Evolutionary conservation across 2,329 filamentous ascomycete genomes (phyloP).

Genomic region (Phialophora chinensis): DNA sequence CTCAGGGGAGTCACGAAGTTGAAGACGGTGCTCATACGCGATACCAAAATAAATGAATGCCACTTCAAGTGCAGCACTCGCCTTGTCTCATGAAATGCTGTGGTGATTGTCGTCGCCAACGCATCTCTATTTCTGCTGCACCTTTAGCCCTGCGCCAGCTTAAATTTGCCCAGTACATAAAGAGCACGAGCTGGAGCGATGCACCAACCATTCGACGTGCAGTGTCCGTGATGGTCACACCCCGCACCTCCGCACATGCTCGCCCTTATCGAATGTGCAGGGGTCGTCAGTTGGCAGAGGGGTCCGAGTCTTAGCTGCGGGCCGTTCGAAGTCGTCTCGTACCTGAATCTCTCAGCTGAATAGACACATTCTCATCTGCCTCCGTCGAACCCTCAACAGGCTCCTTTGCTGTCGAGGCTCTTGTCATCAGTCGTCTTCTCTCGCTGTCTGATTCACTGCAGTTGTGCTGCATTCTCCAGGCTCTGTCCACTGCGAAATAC

Average conservation of each 20-base stretch:
- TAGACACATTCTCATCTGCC: constrained; percentile 8
- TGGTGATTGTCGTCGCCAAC: no score
- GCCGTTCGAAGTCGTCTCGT: background rate
- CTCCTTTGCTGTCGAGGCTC: background rate
- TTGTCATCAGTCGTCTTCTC: background rate
- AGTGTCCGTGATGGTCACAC: no score
- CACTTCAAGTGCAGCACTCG: no score
- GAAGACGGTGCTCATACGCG: background rate
- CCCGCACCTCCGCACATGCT: background rate
- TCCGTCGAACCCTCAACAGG: background rate
- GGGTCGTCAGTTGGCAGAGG: background rate
- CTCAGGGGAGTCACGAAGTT: no score
- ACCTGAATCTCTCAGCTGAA: constrained; percentile 18
- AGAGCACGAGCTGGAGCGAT: no score
- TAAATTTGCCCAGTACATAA: no score
- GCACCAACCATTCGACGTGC: no score
- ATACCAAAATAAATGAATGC: no score
- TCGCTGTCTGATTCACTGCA: background rate
- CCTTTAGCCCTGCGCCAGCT: no score
- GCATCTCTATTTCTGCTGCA: no score
- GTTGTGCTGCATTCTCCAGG: no score
- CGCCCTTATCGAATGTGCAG: background rate
- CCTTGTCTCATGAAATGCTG: no score
- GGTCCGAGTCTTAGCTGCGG: constrained; percentile 5
- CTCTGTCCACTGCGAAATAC: background rate